These are phyloP conservation scores for Yamadazyma olivae DNA, from an alignment of 805 yeast genomes.

Conservation along the genomic window DNA sequence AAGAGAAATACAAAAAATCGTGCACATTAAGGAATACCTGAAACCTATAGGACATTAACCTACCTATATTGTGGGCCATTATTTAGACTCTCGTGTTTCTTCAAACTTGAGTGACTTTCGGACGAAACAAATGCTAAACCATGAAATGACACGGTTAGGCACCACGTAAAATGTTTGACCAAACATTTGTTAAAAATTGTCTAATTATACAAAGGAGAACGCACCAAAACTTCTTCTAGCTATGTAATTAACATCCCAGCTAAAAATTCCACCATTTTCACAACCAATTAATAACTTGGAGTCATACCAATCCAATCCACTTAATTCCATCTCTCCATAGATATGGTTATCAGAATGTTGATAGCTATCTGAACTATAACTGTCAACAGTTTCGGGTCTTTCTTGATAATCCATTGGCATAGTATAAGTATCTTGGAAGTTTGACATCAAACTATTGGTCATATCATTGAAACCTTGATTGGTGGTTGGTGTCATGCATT, in stretches of 20 bases:
- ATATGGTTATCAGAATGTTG: slow-evolving; percentile 31
- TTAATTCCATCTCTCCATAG: slow-evolving; percentile 43
- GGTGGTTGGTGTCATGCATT: slow-evolving; percentile 10
- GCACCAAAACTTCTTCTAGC: slow-evolving; percentile 40
- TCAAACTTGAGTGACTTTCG: too few relatives aligned
- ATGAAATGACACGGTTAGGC: too few relatives aligned
- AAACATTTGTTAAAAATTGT: too few relatives aligned
- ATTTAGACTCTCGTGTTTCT: too few relatives aligned
- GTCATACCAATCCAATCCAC: slow-evolving; percentile 37
- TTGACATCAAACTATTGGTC: slow-evolving; percentile 1
- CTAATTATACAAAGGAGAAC: slow-evolving; percentile 31
- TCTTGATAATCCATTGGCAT: slow-evolving; percentile 2
- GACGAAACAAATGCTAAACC: too few relatives aligned
- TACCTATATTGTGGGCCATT: too few relatives aligned
- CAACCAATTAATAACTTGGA: slow-evolving; percentile 35
- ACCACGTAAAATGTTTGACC: too few relatives aligned
- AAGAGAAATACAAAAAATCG: too few relatives aligned
- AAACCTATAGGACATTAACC: too few relatives aligned
- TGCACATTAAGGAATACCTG: too few relatives aligned
- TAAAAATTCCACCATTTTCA: slow-evolving; percentile 38
- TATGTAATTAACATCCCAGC: slow-evolving; percentile 37
- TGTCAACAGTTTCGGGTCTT: not conserved
- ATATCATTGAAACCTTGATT: slow-evolving; percentile 4
- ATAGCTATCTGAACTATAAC: slow-evolving; percentile 23
- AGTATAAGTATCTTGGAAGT: slow-evolving; percentile 6